Evolutionary conservation across 1,284 basidiomycete species (phyloP).

Genomic region (Taiwanofungus camphoratus): DNA sequence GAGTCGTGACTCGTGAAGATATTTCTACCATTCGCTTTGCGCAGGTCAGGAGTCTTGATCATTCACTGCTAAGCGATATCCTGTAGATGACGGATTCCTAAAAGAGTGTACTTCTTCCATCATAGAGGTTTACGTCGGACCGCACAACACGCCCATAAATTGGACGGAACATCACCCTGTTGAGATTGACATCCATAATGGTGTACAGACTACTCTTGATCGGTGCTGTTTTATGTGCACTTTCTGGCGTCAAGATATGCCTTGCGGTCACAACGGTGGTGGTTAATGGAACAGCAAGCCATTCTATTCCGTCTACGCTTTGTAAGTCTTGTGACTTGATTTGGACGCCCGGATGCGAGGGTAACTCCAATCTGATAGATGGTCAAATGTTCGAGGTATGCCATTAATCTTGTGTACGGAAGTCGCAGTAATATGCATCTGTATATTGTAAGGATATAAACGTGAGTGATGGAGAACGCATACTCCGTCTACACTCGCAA

Average conservation of each 20-base stretch:
- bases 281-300: slow-evolving; percentile 20
- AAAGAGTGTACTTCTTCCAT: too few relatives aligned
- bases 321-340: slow-evolving; percentile 22
- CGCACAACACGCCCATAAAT: too few relatives aligned
- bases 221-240: not conserved
- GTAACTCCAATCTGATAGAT: slow-evolving; percentile 18
- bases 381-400: slow-evolving; percentile 37
- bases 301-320: slow-evolving; percentile 22
- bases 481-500: not conserved
- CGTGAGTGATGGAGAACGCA: slow-evolving; percentile 20
- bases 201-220: not conserved
- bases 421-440: not conserved
- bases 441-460: slow-evolving; percentile 31
- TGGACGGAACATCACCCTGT: too few relatives aligned
- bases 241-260: slow-evolving; percentile 6
- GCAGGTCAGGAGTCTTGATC: too few relatives aligned
- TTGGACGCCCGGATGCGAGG: not conserved
- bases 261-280: slow-evolving; percentile 19
- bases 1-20: too few relatives aligned
- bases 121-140: too few relatives aligned
- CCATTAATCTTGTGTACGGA: not conserved
- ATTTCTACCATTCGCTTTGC: too few relatives aligned
- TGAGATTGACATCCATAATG: slow-evolving; percentile 2
- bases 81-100: too few relatives aligned
- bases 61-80: too few relatives aligned